Base-by-base conservation (phyloP, 129 eudicot genomes). In the Rutidosis leptorrhynchoides region DNA sequence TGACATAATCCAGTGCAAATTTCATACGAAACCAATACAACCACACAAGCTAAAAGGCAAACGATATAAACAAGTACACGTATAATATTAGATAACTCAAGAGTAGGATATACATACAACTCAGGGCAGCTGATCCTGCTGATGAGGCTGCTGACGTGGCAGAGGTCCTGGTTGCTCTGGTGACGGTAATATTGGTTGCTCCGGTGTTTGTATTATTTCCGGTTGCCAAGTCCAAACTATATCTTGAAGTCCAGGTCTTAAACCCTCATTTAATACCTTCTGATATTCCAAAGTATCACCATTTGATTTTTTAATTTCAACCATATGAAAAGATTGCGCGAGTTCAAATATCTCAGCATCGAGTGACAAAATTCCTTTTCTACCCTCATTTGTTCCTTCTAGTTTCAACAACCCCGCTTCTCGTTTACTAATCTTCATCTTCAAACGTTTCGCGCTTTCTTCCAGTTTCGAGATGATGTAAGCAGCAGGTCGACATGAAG, bases 211-310 rank as follows among this genome's bases (percentile, higher is more conserved):
- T 68, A 42, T 52, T 62, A 58, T 83, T 40, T 81, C 87, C 0
- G 82, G 83, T 77, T 89, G 93, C 96, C 96, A 89, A 59, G 83
- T 77, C 96, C 88, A 89, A 62, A 83, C 86, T 32, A 86, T 89
- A 71, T 85, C 96, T 67, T 81, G 70, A 2, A 90, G 79, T 15
- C 79, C 95, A 29, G 97, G 95, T 64, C 85, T 73, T 37, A 90
- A 66, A 7, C 76, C 84, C 68, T 82, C 81, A 27, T 87, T 74
- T 22, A 84, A 21, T 9, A 85, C 51, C 76, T 80, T 82, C 58
- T 77, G 77, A 58, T 84, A 90, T 55, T 90, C 97, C 62, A 82
- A 25, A 17, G 95, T 80, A 64, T 90, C 97, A 25, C 97, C 97
- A 4, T 73, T 67, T 25, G 77, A 67, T 69, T 90, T 90, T 77